These are phyloP conservation scores for Phytophthora tentaculata DNA, from an alignment of 352 stramenopile species.

Conservation along the genomic window DNA sequence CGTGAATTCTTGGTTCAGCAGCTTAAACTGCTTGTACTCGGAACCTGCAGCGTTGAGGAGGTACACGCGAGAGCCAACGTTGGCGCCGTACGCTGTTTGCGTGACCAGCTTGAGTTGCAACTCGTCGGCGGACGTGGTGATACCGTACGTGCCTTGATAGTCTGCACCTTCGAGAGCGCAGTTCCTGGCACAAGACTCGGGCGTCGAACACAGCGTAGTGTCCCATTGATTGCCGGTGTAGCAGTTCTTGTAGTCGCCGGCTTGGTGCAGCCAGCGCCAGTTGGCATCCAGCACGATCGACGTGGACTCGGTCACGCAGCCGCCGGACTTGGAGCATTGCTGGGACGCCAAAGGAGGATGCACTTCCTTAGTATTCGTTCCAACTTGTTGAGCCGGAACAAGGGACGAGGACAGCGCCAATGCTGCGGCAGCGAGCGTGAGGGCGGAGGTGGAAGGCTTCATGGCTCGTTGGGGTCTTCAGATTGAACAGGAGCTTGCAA, in stretches of 20 bases:
- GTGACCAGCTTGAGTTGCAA: slow-evolving; percentile 68
- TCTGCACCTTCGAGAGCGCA: slow-evolving; percentile 72
- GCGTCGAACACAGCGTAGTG: slow-evolving; percentile 52
- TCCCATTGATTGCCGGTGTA: slow-evolving; percentile 72
- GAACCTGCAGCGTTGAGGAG: slow-evolving; percentile 42
- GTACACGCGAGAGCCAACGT: slow-evolving; percentile 74
- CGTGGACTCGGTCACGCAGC: slow-evolving; percentile 51
- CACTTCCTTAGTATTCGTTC: slow-evolving; percentile 50
- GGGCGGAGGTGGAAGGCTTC: slow-evolving; percentile 21
- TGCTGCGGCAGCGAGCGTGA: slow-evolving; percentile 24
- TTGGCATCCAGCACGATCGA: slow-evolving; percentile 78
- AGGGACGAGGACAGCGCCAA: slow-evolving; percentile 17
- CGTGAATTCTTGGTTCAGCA: slow-evolving; percentile 79
- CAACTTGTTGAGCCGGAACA: slow-evolving; percentile 50
- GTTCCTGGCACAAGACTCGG: slow-evolving; percentile 53
- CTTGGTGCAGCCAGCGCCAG: slow-evolving; percentile 75
- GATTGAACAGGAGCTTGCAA: slow-evolving; percentile 16
- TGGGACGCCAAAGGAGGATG: slow-evolving; percentile 59
- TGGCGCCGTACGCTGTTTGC: slow-evolving; percentile 54
- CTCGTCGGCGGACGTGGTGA: slow-evolving; percentile 51
- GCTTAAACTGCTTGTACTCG: slow-evolving; percentile 69
- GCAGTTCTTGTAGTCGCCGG: slow-evolving; percentile 71
- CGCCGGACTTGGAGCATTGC: slow-evolving; percentile 45
- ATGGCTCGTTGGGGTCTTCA: slow-evolving; percentile 13
- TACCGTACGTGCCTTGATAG: slow-evolving; percentile 72